These are phyloP conservation scores for Diaporthe sp. DNA, from an alignment of 2,329 filamentous ascomycete species.

Conservation along the genomic window DNA sequence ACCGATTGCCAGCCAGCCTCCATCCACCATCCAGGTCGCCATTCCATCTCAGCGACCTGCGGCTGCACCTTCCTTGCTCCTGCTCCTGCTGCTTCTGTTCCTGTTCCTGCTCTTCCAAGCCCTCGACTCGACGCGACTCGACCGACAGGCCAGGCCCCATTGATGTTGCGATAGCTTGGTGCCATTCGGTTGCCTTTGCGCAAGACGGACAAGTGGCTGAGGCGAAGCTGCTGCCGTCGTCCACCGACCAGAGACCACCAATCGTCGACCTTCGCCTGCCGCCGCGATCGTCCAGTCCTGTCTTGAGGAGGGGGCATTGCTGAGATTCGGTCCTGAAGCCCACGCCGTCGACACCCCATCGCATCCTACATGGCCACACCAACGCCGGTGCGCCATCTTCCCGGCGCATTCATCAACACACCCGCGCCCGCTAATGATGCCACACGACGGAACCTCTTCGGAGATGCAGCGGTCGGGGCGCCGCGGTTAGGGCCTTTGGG, in stretches of 20 bases:
- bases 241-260: background rate
- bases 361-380: conserved; percentile 64
- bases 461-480: conserved; percentile 42
- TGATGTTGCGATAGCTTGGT: conserved; percentile 48
- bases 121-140: conserved; percentile 32
- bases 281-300: background rate
- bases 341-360: conserved; percentile 4
- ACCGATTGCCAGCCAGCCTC: conserved; percentile 28
- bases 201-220: conserved; percentile 31
- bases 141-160: conserved; percentile 41
- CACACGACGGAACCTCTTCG: conserved; percentile 66
- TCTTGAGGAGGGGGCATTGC: background rate
- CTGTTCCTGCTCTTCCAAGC: conserved; percentile 18
- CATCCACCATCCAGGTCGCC: background rate
- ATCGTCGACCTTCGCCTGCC: background rate
- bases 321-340: background rate
- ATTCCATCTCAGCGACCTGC: background rate
- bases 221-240: conserved; percentile 25
- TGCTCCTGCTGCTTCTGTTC: background rate
- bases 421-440: conserved; percentile 70
- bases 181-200: conserved; percentile 34
- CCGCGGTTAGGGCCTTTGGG: conserved; percentile 35
- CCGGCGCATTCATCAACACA: conserved; percentile 82
- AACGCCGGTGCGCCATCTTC: conserved; percentile 79
- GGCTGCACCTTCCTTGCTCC: conserved; percentile 6